These are phyloP conservation scores for Auricularia heimuer DNA, from an alignment of 768 basidiomycete genomes.

Conservation along the genomic window DNA sequence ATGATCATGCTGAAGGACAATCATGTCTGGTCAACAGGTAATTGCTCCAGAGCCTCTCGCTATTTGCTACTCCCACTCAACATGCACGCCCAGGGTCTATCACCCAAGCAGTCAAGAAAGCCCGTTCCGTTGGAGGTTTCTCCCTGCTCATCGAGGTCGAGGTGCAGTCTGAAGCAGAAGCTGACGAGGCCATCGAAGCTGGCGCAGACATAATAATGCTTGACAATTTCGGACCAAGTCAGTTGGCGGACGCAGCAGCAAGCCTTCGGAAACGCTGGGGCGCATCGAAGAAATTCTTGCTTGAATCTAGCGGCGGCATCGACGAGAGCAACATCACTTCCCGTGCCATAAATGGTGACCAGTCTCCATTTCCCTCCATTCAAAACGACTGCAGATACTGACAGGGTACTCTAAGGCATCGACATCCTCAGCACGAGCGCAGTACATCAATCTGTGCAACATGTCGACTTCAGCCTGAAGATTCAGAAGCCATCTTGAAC, in stretches of 20 bases:
- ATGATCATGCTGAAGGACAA: slow-evolving; percentile 99
- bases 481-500: slow-evolving; percentile 50
- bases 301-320: slow-evolving; percentile 93
- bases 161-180: slow-evolving; percentile 79
- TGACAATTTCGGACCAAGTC: slow-evolving; percentile 79
- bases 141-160: slow-evolving; percentile 88
- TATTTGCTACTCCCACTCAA: background rate
- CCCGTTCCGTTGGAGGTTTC: slow-evolving; percentile 88
- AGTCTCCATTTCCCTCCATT: slow-evolving; percentile 11
- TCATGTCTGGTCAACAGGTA: slow-evolving; percentile 95
- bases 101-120: slow-evolving; percentile 72
- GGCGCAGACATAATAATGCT: slow-evolving; percentile 95
- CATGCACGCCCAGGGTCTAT: slow-evolving; percentile 56
- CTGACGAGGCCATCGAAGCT: slow-evolving; percentile 93
- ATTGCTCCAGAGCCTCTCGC: slow-evolving; percentile 13
- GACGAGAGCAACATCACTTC: slow-evolving; percentile 78
- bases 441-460: slow-evolving; percentile 85
- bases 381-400: too few species aligned
- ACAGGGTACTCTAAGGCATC: slow-evolving; percentile 49
- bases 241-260: slow-evolving; percentile 57
- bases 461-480: slow-evolving; percentile 96
- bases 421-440: slow-evolving; percentile 89
- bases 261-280: slow-evolving; percentile 71
- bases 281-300: slow-evolving; percentile 71
- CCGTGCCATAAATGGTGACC: slow-evolving; percentile 68